These are phyloP conservation scores for Nasturtium officinale DNA, from an alignment of 345 rosid species.

Conservation along the genomic window DNA sequence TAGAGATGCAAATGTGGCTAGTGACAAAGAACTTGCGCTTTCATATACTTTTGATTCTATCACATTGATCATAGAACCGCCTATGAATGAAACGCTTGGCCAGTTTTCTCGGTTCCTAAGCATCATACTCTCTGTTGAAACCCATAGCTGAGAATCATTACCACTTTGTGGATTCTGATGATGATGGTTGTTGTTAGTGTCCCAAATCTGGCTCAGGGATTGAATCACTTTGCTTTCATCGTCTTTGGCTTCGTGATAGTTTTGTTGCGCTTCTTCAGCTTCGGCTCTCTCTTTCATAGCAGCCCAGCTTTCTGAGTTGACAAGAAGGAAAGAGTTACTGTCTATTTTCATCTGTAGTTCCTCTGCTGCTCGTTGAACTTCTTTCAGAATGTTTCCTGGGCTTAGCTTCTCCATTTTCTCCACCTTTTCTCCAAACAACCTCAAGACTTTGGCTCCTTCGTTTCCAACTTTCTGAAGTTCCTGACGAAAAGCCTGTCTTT, in stretches of 20 bases:
- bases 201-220: slow-evolving; percentile 60
- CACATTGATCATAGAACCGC: slow-evolving; percentile 39
- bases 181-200: slow-evolving; percentile 29
- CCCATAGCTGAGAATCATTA: slow-evolving; percentile 37
- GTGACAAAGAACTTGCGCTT: slow-evolving; percentile 81
- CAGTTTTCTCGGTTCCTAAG: slow-evolving; percentile 51
- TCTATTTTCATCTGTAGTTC: slow-evolving; percentile 75
- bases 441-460: slow-evolving; percentile 61
- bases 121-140: slow-evolving; percentile 47
- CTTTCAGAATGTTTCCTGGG: slow-evolving; percentile 54
- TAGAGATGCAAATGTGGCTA: slow-evolving; percentile 84
- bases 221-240: slow-evolving; percentile 54
- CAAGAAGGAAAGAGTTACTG: slow-evolving; percentile 61
- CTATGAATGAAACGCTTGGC: slow-evolving; percentile 58
- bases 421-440: slow-evolving; percentile 54
- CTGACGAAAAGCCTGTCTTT: slow-evolving; percentile 58
- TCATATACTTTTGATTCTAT: slow-evolving; percentile 67
- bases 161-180: slow-evolving; percentile 38
- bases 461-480: slow-evolving; percentile 60
- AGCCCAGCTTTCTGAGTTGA: slow-evolving; percentile 79
- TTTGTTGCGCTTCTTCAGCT: slow-evolving; percentile 48
- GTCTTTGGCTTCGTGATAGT: slow-evolving; percentile 49
- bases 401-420: slow-evolving; percentile 57
- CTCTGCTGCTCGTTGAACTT: slow-evolving; percentile 76
- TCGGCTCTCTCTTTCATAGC: slow-evolving; percentile 33